Base-by-base conservation (phyloP, 2,329 filamentous ascomycete species). In the Trichoderma sp. region DNA sequence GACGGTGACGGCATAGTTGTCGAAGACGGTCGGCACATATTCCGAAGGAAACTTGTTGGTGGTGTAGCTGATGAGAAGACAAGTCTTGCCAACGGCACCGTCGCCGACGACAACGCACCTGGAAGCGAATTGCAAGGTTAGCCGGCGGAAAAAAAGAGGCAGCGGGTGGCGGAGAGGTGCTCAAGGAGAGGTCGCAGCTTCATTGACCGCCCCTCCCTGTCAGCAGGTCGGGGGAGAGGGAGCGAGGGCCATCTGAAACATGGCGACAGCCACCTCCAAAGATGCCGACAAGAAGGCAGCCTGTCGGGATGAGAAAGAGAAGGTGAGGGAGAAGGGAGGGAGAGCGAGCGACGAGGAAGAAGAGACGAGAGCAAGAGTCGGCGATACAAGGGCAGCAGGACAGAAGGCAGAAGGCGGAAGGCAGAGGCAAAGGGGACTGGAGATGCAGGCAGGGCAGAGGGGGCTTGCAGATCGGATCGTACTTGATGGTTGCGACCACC, bases 1-100 rank as follows among this genome's bases (percentile, higher is more conserved):
- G 72, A 99, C 95, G 71, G 95, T 99, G 78, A 99, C 95, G 66
- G 95, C 95, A 86, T 99, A 99, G 82, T 99, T 99, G 80, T 99
- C 95, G 80, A 99, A 99, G 69, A 99, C 95, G 34, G 95, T 99
- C 60, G 95, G 95, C 66, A 99, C 95, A 79, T 99, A 99, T 93
- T 99, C 95, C 74, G 93, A 97, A 43, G 95, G 95, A 79, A 99
- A 99, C 76, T 98, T 98, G 86, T 99, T 99, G 70, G 95, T 99
- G 70, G 95, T 99, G 82, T 99, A 99, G 78, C 92, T 96, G 82
- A 99, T 99, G 77, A 99, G 88, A 70, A 99, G 88, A 82, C 95
- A 99, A 71, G 95, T 99, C 86, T 99, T 99, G 79, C 95, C 95
- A 72, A 99, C 95, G 71, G 95, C 95, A 93, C 95, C 95, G 80